Conservation (phyloP, 2,329 filamentous ascomycete genomes). For the Ophiostoma sp. region DNA sequence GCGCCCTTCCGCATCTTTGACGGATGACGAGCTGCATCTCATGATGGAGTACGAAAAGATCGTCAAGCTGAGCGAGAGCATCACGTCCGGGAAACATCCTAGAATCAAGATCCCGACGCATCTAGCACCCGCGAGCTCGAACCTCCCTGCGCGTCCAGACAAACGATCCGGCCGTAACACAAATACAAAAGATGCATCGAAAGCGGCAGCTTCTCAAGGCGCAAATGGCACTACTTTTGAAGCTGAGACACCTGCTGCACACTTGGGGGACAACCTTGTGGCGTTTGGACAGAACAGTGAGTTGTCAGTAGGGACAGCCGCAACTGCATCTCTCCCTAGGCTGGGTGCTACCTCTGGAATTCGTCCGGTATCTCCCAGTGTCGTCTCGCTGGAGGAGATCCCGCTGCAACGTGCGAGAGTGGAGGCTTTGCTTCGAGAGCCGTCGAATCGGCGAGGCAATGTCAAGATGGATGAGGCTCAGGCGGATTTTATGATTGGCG, state of each 20-base stretch:
- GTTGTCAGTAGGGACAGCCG: constrained; percentile 36
- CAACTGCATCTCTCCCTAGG: constrained; percentile 25
- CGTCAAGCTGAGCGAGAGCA: constrained; percentile 73
- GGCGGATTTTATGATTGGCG: constrained; percentile 67
- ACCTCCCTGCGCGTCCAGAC: constrained; percentile 7
- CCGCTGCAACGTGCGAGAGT: constrained; percentile 72
- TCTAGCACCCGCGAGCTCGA: constrained; percentile 35
- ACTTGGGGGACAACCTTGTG: constrained; percentile 35
- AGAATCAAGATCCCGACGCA: constrained; percentile 57
- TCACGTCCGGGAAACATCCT: constrained; percentile 75
- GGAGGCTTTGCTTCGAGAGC: constrained; percentile 74
- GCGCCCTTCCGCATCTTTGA: constrained; percentile 30
- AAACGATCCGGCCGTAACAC: neutral
- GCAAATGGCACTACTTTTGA: neutral
- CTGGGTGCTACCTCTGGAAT: constrained; percentile 31
- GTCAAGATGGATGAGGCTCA: constrained; percentile 53
- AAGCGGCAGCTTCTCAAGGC: neutral
- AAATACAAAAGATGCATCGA: neutral
- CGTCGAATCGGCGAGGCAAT: constrained; percentile 64
- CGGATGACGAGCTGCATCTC: constrained; percentile 56
- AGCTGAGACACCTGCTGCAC: no score
- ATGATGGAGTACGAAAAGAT: constrained; percentile 76
- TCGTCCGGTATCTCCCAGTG: neutral
- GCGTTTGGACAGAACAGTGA: constrained; percentile 43
- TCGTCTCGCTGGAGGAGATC: neutral